Conservation (phyloP, 371 early-diverging fungal genomes). For the Dentiscutata heterogama region DNA sequence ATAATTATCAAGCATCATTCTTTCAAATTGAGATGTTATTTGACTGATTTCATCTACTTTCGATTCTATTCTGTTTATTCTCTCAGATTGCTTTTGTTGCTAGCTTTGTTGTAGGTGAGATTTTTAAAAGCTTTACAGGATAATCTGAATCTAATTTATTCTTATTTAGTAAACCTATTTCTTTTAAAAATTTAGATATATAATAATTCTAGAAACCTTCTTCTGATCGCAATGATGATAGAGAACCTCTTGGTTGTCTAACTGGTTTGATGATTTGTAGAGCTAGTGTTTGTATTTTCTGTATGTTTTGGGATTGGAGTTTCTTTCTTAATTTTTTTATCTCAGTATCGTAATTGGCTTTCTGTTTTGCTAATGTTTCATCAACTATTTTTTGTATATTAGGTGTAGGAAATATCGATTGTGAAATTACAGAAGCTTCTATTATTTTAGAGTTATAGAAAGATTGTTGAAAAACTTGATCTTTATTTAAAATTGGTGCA, state of each 20-base stretch:
- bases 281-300: too few species aligned
- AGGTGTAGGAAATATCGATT: not conserved
- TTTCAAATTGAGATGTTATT: too few species aligned
- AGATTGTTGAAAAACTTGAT: constrained; percentile 25
- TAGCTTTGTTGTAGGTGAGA: too few species aligned
- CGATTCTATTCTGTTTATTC: too few species aligned
- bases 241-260: not conserved
- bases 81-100: too few species aligned
- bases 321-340: too few species aligned
- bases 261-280: not conserved
- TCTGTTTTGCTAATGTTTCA: not conserved
- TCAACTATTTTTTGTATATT: not conserved
- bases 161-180: not conserved
- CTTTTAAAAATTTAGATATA: not conserved
- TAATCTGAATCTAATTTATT: not conserved
- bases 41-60: too few species aligned
- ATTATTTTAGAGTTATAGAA: constrained; percentile 23
- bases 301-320: too few species aligned
- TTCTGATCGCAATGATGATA: not conserved
- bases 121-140: too few species aligned
- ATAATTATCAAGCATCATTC: too few species aligned
- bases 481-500: constrained; percentile 14
- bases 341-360: not conserved
- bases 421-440: constrained; percentile 14
- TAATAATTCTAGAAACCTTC: constrained; percentile 2